Conservation (phyloP, 768 basidiomycete species). For the Kockovaella imperatae region DNA sequence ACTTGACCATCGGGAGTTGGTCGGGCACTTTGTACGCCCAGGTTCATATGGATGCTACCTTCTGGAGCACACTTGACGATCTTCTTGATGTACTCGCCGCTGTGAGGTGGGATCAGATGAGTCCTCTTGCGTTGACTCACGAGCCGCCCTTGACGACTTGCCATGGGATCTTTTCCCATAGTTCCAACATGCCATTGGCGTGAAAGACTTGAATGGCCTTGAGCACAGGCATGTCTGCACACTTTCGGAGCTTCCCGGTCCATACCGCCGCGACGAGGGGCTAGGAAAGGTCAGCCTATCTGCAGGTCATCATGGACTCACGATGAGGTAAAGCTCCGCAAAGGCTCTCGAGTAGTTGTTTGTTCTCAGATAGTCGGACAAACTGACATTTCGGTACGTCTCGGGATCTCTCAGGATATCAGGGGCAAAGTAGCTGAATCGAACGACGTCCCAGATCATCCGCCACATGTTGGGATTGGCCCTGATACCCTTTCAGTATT, state of each 20-base stretch:
- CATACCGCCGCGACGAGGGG: slow-evolving; percentile 2
- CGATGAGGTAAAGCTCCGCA: slow-evolving; percentile 2
- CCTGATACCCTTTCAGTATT: too few species aligned
- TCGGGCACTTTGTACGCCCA: not conserved
- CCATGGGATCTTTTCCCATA: not conserved
- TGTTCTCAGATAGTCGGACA: not conserved
- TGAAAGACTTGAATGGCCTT: not conserved
- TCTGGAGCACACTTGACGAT: not conserved
- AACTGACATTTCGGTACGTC: not conserved
- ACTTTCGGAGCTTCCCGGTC: not conserved
- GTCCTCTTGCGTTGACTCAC: not conserved
- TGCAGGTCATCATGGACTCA: not conserved
- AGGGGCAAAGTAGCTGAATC: not conserved
- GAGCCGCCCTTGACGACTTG: slow-evolving; percentile 3
- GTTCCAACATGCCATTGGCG: not conserved
- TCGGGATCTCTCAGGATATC: not conserved
- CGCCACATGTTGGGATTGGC: not conserved
- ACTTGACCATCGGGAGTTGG: not conserved
- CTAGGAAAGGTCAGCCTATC: not conserved
- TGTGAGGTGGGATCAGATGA: not conserved
- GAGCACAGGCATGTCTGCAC: not conserved
- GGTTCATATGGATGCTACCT: not conserved
- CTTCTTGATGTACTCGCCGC: not conserved
- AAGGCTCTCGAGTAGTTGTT: not conserved
- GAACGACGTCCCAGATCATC: slow-evolving; percentile 4